Base-by-base conservation (phyloP, 805 yeast genomes). In the Ascoidea rubescens region DNA sequence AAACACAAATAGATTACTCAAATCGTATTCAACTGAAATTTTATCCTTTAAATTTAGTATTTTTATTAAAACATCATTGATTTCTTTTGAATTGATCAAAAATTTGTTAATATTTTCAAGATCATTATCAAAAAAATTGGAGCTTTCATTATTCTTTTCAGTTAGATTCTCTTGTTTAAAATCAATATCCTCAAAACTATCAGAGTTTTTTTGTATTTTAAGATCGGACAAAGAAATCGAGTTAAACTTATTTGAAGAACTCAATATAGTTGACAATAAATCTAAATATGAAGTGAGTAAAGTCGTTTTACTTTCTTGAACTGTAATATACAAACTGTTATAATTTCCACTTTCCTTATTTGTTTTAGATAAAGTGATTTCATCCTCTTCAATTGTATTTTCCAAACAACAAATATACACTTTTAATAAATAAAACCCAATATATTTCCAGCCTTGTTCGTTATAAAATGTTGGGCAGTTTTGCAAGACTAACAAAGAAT, bases 401-500 rank as follows among this genome's bases (percentile, higher is more conserved):
- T 77, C 78, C 44, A 89, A 70, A 59, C 96, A 87, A 45, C 79
- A 79, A 32, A 86, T 73, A 60, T 82, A 88, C 1, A 82, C 69
- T 57, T 78, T 79, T 45, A 87, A 70, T 16, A 91, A 65, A n/a
- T 74, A 66, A 5, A 79, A 73, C 1, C 95, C 86, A 60, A 88
- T 78, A 48, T 69, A 64, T 50, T 76, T 76, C 97, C 97, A 90
- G 1, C 89, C 87, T 48, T 81, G 78, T 17, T 72, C 66, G 5
- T 76, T 73, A 60, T 85, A 89, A 52, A 79, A 79, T 45, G 77
- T 79, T 48, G 86, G 87, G 2, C 93, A 80, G 6, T 80, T 78
- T 45, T 79, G 78, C 10, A 91, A 68, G 2, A 86, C 78, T 5
- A 74, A 68, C 14, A 80, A 74, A 1, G 96, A 83, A 47, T 75